phyloP scores from a whole-genome alignment of 192 early-diverging fungal species.

The Chytriomyces sp. region DNA sequence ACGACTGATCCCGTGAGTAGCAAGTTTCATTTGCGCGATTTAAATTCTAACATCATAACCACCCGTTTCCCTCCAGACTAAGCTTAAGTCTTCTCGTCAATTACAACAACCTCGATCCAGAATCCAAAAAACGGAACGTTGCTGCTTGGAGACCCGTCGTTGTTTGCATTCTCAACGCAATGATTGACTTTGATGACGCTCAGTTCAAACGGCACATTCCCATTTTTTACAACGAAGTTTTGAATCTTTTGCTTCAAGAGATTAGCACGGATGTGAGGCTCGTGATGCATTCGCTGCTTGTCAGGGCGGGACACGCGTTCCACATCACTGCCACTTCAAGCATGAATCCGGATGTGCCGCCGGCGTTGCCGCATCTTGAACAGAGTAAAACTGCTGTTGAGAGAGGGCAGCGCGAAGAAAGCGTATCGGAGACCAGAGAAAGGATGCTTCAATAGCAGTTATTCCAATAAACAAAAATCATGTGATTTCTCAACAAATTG shows the following conservation, averaged over 20 bases:
- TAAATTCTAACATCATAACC: slow-evolving; percentile 4
- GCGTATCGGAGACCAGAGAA: too few species aligned
- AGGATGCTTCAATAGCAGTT: too few species aligned
- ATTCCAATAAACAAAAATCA: too few species aligned
- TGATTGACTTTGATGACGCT: slow-evolving; percentile 70
- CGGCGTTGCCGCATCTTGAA: too few species aligned
- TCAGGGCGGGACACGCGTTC: slow-evolving; percentile 44
- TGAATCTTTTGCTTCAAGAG: slow-evolving; percentile 71
- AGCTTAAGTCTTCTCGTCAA: slow-evolving; percentile 65
- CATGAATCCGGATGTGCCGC: too few species aligned
- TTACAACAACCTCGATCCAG: slow-evolving; percentile 71
- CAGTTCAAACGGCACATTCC: slow-evolving; percentile 67
- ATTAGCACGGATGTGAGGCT: slow-evolving; percentile 64
- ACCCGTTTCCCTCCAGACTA: slow-evolving; percentile 37
- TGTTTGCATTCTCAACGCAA: slow-evolving; percentile 69
- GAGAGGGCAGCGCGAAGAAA: too few species aligned
- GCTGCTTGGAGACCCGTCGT: slow-evolving; percentile 80
- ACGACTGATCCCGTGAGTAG: slow-evolving; percentile 66
- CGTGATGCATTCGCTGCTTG: slow-evolving; percentile 49
- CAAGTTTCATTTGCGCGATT: not conserved
- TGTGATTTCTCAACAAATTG: too few species aligned
- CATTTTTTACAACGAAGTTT: slow-evolving; percentile 66
- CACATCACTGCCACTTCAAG: slow-evolving; percentile 25
- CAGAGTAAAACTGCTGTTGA: too few species aligned
- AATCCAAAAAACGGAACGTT: slow-evolving; percentile 73